phyloP scores from a whole-genome alignment of 139 green algal genomes.

The Diplosphaera chodatii region DNA sequence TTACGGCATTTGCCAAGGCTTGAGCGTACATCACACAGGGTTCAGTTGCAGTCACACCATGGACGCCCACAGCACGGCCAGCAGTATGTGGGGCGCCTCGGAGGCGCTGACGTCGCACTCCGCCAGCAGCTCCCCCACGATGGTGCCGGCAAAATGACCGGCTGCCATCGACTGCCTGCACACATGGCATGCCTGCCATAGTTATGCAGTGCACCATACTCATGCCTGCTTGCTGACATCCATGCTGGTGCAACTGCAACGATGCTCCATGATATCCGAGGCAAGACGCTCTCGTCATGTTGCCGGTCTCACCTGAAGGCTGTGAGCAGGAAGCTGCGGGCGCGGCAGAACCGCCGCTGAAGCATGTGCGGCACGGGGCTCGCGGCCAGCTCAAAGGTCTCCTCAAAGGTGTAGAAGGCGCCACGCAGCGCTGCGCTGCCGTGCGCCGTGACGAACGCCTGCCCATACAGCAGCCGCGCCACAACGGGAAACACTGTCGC shows the following conservation, averaged over 20 bases:
- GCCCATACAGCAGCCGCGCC: conserved; percentile 44
- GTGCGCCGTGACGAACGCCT: conserved; percentile 14
- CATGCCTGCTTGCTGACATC: too few relatives aligned
- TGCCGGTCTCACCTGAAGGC: conserved; percentile 21
- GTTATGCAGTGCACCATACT: too few relatives aligned
- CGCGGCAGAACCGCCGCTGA: conserved; percentile 43
- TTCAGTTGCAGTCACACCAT: conserved; percentile 24
- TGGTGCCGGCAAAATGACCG: conserved; percentile 36
- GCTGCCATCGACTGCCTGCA: conserved; percentile 24
- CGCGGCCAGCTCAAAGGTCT: conserved; percentile 62
- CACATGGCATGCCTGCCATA: too few relatives aligned
- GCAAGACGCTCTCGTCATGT: too few relatives aligned
- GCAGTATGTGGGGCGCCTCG: conserved; percentile 55
- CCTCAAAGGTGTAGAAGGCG: conserved; percentile 53
- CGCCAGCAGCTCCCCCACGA: conserved; percentile 40
- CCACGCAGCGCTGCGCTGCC: conserved; percentile 6
- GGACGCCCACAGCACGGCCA: conserved; percentile 66
- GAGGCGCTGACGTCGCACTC: conserved; percentile 29
- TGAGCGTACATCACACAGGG: too few relatives aligned
- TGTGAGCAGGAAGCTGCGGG: conserved; percentile 14
- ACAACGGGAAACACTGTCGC: conserved; percentile 43
- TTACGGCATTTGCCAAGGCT: too few relatives aligned
- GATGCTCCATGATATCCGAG: too few relatives aligned
- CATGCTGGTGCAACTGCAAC: too few relatives aligned
- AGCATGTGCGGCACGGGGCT: conserved; percentile 65